phyloP scores from a whole-genome alignment of 495 filamentous ascomycete genomes.

The Penicillium argentinense region DNA sequence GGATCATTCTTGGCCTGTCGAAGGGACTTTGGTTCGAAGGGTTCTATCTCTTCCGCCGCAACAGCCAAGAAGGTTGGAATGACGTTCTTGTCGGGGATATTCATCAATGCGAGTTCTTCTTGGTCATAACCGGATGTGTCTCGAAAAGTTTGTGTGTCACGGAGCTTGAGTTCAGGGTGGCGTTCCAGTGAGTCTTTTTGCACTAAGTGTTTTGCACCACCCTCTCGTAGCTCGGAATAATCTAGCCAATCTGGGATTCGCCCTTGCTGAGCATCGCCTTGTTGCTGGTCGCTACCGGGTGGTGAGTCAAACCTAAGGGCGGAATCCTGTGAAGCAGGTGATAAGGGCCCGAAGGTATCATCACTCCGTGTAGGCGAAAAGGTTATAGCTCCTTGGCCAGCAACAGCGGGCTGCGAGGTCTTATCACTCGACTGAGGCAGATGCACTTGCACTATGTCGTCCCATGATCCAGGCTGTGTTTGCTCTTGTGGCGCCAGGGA shows the following conservation, averaged over 20 bases:
- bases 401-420: conserved; percentile 12
- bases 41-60: conserved; percentile 15
- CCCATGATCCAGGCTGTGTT: background rate
- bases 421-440: conserved; percentile 13
- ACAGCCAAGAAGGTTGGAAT: conserved; percentile 16
- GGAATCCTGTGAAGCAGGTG: conserved; percentile 7
- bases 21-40: conserved; percentile 15
- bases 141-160: background rate
- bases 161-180: conserved; percentile 16
- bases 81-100: conserved; percentile 13
- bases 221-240: conserved; percentile 10
- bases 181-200: conserved; percentile 9
- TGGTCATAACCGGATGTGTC: conserved; percentile 6
- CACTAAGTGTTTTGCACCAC: conserved; percentile 7
- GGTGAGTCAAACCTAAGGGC: conserved; percentile 8
- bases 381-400: conserved; percentile 8
- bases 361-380: conserved; percentile 2
- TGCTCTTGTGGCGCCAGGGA: conserved; percentile 9
- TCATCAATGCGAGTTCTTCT: conserved; percentile 17
- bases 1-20: conserved; percentile 10
- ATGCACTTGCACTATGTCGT: conserved; percentile 5
- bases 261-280: conserved; percentile 5
- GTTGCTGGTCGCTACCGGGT: conserved; percentile 13
- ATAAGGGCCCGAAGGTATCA: conserved; percentile 10
- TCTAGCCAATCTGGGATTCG: conserved; percentile 8